These are phyloP conservation scores for Salix caprea DNA, from an alignment of 345 rosid genomes.

Conservation along the genomic window DNA sequence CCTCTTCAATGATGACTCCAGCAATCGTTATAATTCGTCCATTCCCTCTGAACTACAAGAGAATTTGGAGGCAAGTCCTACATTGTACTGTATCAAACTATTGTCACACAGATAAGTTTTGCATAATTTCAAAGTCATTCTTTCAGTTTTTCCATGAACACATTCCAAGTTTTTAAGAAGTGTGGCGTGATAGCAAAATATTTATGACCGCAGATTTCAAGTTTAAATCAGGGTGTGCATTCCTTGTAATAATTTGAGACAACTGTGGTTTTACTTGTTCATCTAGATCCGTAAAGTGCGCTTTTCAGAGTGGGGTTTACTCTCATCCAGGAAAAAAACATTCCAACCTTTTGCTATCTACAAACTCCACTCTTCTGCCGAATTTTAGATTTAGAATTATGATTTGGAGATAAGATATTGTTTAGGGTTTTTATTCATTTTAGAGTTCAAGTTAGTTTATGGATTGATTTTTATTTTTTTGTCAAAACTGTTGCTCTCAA, in stretches of 20 bases:
- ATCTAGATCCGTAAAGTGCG: rapidly evolving
- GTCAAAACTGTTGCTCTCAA: too few relatives aligned
- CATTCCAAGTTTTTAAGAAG: too few relatives aligned
- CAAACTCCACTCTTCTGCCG: not conserved
- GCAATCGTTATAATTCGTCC: not conserved
- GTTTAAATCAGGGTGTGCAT: too few relatives aligned
- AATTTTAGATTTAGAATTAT: too few relatives aligned
- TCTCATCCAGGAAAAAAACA: not conserved
- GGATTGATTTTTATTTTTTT: too few relatives aligned
- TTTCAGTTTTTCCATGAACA: not conserved
- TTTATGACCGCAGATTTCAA: too few relatives aligned
- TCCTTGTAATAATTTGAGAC: rapidly evolving
- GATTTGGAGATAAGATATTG: too few relatives aligned
- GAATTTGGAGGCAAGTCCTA: not conserved
- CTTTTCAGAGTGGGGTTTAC: rapidly evolving
- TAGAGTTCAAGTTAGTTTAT: too few relatives aligned
- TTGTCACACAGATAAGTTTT: not conserved
- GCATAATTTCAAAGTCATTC: too few relatives aligned
- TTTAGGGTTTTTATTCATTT: too few relatives aligned
- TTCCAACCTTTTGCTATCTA: not conserved
- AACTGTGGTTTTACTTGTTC: rapidly evolving
- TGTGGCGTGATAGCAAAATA: too few relatives aligned
- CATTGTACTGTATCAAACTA: not conserved
- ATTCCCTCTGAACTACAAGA: not conserved
- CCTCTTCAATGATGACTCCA: not conserved